These are phyloP conservation scores for Porphyrellus cyaneotinctus DNA, from an alignment of 768 basidiomycete genomes.

Conservation along the genomic window DNA sequence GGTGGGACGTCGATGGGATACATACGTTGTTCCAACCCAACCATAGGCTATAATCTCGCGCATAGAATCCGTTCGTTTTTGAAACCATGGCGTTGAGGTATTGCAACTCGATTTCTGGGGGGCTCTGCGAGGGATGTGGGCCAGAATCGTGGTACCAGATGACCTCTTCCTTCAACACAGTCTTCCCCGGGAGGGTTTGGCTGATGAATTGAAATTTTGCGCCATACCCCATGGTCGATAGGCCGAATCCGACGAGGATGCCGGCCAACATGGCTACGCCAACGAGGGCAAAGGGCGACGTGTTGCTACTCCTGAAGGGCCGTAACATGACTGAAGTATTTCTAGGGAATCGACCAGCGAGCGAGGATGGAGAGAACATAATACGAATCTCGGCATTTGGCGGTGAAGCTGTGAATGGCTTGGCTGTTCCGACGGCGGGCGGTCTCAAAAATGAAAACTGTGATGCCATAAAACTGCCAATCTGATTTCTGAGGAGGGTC, in stretches of 20 bases:
- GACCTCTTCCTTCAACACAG: slow-evolving; percentile 10
- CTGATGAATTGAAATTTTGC: slow-evolving; percentile 14
- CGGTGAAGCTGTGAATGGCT: too few species aligned
- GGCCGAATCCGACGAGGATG: slow-evolving; percentile 25
- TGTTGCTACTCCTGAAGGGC: not conserved
- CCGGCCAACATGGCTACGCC: slow-evolving; percentile 23
- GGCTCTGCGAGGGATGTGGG: not conserved
- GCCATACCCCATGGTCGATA: slow-evolving; percentile 16
- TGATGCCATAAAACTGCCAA: too few species aligned
- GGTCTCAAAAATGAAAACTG: too few species aligned
- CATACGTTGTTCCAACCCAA: slow-evolving; percentile 49
- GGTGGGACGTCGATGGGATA: not conserved
- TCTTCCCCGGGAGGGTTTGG: slow-evolving; percentile 12
- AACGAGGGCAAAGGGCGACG: slow-evolving; percentile 11
- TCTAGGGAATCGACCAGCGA: not conserved
- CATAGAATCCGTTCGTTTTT: slow-evolving; percentile 42
- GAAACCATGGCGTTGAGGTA: slow-evolving; percentile 34
- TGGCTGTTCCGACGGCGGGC: too few species aligned
- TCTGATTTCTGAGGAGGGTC: too few species aligned
- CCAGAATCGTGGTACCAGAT: slow-evolving; percentile 10
- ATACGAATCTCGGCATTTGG: too few species aligned
- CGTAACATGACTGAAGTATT: slow-evolving; percentile 5
- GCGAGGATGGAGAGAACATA: too few species aligned
- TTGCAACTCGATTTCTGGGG: slow-evolving; percentile 24
- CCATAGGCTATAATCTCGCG: slow-evolving; percentile 44